Base-by-base conservation (phyloP, 176 grass and related monocot genomes). In the Aegilops bicornis region DNA sequence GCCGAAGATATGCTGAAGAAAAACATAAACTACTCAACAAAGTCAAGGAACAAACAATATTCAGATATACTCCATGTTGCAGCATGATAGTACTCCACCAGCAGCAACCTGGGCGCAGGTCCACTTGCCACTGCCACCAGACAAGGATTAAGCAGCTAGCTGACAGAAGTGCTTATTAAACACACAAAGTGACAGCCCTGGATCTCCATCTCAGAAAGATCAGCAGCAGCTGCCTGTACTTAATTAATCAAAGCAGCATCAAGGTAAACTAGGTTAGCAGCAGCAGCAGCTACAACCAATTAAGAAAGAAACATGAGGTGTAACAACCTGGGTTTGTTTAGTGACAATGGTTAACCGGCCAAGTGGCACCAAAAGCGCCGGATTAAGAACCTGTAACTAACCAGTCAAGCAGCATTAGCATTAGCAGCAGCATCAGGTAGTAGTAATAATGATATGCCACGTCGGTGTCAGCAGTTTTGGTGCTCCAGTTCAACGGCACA, bases 21-120 rank as follows among this genome's bases (percentile, higher is more conserved):
- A 54, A 1, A 75, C 56, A 35, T 87, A 66, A 72, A 79, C 35
- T 62, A 87, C 3, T 47, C 14, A 68, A 62, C 30, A 74, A 80
- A 79, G 76, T 91, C 89, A 91, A 84, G 62, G 29, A 60, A 79
- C 9, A 83, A 43, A 77, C 45, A 20, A 31, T 30, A 12, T 59
- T 83, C 50, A 65, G 43, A 47, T 86, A 73, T 64, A 83, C 50
- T 78, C 3, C 60, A 84, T 62, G 47, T 75, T 73, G 84, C 70
- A 69, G 39, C 50, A 19, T 1, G 48, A 48, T 48, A 5, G 50
- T 16, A 5, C 50, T 54, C 16, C 50, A 54, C 2, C 50, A 54
- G 16, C 10, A 39, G 27, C 12, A 20, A 35, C 45, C 62, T 35
- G 9, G 25, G 15, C 54, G 3, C 17, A 8, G 54, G 54, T 20